Evolutionary conservation across 306 rosid genomes (phyloP).

Genomic region (Trifolium dubium): DNA sequence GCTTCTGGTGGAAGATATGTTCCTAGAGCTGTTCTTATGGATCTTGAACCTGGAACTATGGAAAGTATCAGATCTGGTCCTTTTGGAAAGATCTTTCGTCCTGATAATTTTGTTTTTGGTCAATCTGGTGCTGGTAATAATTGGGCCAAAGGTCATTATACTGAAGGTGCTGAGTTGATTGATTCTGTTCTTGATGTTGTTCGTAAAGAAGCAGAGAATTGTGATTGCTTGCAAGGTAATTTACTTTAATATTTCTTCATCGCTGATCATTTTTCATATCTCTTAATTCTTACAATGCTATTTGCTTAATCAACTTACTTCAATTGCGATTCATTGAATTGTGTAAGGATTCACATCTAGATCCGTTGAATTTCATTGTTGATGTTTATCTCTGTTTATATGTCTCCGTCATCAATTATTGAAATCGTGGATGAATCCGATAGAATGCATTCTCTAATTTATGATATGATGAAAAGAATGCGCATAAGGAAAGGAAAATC

Average conservation of each 20-base stretch:
- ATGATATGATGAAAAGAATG: neutral
- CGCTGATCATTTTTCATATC: neutral
- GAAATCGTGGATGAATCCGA: neutral
- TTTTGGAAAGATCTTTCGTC: conserved; percentile 85
- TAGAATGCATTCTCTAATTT: neutral
- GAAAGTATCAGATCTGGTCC: conserved; percentile 97
- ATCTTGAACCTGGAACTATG: conserved; percentile 95
- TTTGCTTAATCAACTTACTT: neutral
- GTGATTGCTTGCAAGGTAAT: conserved; percentile 91
- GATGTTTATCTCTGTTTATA: conserved; percentile 3
- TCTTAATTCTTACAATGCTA: neutral
- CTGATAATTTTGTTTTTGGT: conserved; percentile 90
- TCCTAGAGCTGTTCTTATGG: conserved; percentile 94
- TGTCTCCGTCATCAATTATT: neutral
- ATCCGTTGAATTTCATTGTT: conserved; percentile 6
- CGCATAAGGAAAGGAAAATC: neutral
- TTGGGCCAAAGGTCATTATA: conserved; percentile 95
- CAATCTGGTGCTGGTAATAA: conserved; percentile 95
- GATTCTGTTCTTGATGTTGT: conserved; percentile 90
- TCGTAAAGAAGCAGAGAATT: conserved; percentile 93
- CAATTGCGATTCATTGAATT: neutral
- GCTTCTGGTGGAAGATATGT: conserved; percentile 93
- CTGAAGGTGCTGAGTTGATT: conserved; percentile 94
- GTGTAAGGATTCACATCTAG: neutral
- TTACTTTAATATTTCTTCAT: neutral